phyloP scores from a whole-genome alignment of 2,329 filamentous ascomycete species.

The Atkinsonella texensis region DNA sequence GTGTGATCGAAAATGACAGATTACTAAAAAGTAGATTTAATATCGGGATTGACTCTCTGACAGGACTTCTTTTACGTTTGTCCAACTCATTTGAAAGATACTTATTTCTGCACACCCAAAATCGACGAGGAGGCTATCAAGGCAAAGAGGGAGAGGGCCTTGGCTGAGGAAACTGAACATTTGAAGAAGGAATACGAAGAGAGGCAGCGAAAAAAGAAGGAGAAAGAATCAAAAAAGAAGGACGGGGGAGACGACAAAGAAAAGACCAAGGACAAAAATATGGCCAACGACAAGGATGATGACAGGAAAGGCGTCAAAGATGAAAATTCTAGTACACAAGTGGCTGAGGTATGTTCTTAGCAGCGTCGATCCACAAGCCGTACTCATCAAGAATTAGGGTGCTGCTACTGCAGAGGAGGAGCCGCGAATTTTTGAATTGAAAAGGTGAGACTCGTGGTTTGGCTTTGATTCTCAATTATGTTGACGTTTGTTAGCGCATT shows the following conservation, averaged over 20 bases:
- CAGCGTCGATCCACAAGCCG: neutral
- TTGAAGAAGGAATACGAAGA: slow-evolving; percentile 70
- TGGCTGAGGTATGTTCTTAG: slow-evolving; percentile 5
- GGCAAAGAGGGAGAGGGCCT: slow-evolving; percentile 47
- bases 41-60: neutral
- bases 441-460: slow-evolving; percentile 44
- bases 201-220: slow-evolving; percentile 54
- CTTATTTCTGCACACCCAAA: slow-evolving; percentile 65
- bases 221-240: slow-evolving; percentile 50
- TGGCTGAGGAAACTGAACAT: slow-evolving; percentile 51
- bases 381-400: slow-evolving; percentile 3
- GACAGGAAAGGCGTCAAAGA: slow-evolving; percentile 14
- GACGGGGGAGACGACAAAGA: slow-evolving; percentile 26
- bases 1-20: neutral
- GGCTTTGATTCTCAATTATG: neutral
- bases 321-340: neutral
- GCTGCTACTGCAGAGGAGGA: slow-evolving; percentile 41
- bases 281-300: slow-evolving; percentile 15
- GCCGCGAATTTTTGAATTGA: slow-evolving; percentile 71
- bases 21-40: neutral
- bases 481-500: slow-evolving; percentile 48
- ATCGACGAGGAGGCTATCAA: slow-evolving; percentile 55
- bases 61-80: slow-evolving; percentile 89
- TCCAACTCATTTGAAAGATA: slow-evolving; percentile 68
- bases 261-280: slow-evolving; percentile 19